These are phyloP conservation scores for Cladophialophora chaetospira DNA, from an alignment of 2,329 filamentous ascomycete genomes.

Conservation along the genomic window DNA sequence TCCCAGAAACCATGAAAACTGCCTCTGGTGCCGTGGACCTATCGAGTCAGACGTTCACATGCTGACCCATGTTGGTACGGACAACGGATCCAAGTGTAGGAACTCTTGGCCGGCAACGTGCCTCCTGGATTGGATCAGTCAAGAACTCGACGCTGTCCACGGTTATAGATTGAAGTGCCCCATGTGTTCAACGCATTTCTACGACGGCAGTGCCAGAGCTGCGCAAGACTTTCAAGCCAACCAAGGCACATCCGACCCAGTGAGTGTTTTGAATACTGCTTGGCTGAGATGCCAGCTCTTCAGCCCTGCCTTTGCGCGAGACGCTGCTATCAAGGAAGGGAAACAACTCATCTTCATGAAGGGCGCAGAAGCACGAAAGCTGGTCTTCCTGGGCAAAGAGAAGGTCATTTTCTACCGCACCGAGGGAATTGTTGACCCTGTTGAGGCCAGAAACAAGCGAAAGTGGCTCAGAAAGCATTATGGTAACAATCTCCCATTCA, in stretches of 20 bases:
- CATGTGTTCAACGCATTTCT: conserved; percentile 20
- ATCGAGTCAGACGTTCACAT: conserved; percentile 15
- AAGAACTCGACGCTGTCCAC: conserved; percentile 2
- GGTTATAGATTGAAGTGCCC: conserved; percentile 13
- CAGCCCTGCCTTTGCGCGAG: conserved; percentile 9
- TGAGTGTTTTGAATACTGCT: background rate
- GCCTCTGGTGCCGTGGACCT: conserved; percentile 23
- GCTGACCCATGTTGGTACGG: conserved; percentile 18
- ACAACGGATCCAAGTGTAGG: conserved; percentile 8
- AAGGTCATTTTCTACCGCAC: conserved; percentile 1
- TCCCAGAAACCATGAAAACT: conserved; percentile 17
- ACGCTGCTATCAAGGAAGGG: background rate
- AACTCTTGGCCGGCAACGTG: conserved; percentile 23
- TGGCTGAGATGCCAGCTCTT: conserved; percentile 16
- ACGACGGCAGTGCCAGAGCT: background rate
- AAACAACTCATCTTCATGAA: conserved; percentile 15
- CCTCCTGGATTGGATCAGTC: conserved; percentile 13
- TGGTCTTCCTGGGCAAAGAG: conserved; percentile 3
- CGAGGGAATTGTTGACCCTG: background rate
- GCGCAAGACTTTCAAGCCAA: background rate
- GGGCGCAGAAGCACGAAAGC: conserved; percentile 12
- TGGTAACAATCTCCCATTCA: background rate
- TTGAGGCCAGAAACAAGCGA: background rate
- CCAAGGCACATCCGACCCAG: conserved; percentile 1
- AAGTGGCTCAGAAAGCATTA: conserved; percentile 1